These are phyloP conservation scores for Fusarium ambrosium DNA, from an alignment of 2,329 filamentous ascomycete genomes.

Conservation along the genomic window DNA sequence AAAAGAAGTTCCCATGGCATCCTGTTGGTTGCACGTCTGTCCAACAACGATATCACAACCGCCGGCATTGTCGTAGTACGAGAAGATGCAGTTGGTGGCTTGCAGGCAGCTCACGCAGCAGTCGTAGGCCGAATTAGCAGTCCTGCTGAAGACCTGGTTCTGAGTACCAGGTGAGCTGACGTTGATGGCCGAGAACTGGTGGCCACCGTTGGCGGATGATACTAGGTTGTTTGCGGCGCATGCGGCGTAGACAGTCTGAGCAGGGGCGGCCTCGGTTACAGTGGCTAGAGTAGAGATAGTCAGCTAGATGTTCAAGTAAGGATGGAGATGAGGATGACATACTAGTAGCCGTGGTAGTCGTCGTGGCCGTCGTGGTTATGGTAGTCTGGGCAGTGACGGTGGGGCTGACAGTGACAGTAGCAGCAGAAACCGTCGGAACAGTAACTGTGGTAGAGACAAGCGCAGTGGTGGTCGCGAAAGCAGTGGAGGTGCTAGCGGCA, in stretches of 20 bases:
- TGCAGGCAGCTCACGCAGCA: background rate
- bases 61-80: background rate
- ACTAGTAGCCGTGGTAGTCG: background rate
- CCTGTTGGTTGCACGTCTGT: background rate
- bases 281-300: background rate
- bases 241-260: background rate
- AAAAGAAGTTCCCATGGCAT: background rate
- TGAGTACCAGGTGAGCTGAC: background rate
- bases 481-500: background rate
- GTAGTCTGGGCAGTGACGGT: background rate
- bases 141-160: background rate
- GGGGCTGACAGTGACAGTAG: background rate
- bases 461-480: background rate
- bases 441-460: background rate
- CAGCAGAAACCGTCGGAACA: background rate
- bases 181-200: background rate
- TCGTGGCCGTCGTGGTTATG: background rate
- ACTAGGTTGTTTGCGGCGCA: background rate
- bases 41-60: background rate
- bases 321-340: background rate
- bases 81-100: background rate
- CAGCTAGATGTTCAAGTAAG: background rate
- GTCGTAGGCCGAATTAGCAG: background rate
- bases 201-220: background rate
- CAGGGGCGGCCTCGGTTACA: background rate